Base-by-base conservation (phyloP, 352 stramenopile species). In the Globisporangium middletonii region DNA sequence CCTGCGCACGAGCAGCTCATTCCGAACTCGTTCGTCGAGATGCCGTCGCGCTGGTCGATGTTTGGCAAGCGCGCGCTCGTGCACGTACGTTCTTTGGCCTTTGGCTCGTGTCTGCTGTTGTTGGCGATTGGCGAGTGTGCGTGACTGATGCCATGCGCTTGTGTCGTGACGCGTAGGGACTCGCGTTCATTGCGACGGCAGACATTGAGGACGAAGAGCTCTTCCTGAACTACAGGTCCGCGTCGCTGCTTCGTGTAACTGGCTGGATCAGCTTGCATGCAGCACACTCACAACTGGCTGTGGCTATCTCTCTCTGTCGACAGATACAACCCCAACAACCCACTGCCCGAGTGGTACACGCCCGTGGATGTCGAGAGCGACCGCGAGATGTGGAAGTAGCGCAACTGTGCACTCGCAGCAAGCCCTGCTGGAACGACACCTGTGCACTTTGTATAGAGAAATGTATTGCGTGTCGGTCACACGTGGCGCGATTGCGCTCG, bases 151-250 rank as follows among this genome's bases (percentile, higher is more conserved):
- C 13, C 1, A 43, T 43, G 23, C 16, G 1, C 48, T 2, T 30
- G 38, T 50, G n/a, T 5, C n/a, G 46, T 33, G 12, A n/a, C n/a
- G n/a, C n/a, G n/a, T 16, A 94, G 85, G 71, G 83, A 16, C 59
- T 95, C 23, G 77, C 73, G 13, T 90, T 93, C 58, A 85, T 95
- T 33, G 67, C 85, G 13, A 87, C 76, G 6, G 69, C 76, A 0
- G 78, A 95, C n/a, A 92, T 95, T 52, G 67, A 83, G 55, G 75
- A 95, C 48, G 77, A 92, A 63, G 85, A 95, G 56, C 68, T 95
- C 0, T 91, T 95, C 50, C 72, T 95, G 38, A 95, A 95, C 64
- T 95, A 95, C 61, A 51, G 59, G 59, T 64, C 18, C 13, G 33
- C 2, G 4, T 2, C 16, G 8, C 3, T 33, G 9, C 41, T 41